Conservation (phyloP, 2,329 filamentous ascomycete species). For the Pseudogymnoascus sp. region DNA sequence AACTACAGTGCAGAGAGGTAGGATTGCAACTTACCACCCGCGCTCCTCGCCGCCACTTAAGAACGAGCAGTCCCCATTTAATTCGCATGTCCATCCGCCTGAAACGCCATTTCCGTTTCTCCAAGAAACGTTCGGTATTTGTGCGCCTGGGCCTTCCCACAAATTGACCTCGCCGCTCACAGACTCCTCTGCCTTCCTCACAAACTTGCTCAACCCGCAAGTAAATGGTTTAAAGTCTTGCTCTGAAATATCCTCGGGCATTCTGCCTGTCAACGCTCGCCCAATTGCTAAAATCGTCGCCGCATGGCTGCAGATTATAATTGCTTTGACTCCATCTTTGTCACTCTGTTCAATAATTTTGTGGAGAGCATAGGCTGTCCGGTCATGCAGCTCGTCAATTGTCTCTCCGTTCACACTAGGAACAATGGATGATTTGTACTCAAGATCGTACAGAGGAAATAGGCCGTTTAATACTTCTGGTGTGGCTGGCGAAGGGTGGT, state of each 20-base stretch:
- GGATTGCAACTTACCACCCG: constrained; percentile 61
- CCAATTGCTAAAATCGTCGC: constrained; percentile 84
- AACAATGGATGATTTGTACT: constrained; percentile 57
- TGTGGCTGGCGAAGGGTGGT: constrained; percentile 72
- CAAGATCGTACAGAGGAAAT: constrained; percentile 53
- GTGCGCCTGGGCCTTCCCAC: constrained; percentile 31
- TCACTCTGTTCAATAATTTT: constrained; percentile 69
- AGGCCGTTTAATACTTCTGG: constrained; percentile 54
- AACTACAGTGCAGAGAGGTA: constrained; percentile 11
- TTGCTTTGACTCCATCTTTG: constrained; percentile 56
- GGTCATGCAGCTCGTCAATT: constrained; percentile 70
- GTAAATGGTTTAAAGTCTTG: constrained; percentile 85
- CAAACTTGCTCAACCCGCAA: constrained; percentile 68
- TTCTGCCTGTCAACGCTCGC: constrained; percentile 67
- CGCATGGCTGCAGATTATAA: constrained; percentile 83
- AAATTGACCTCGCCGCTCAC: constrained; percentile 31
- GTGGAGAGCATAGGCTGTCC: constrained; percentile 63
- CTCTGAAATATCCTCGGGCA: constrained; percentile 62
- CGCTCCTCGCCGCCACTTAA: constrained; percentile 73
- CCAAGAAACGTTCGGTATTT: constrained; percentile 44
- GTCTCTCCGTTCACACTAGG: constrained; percentile 73
- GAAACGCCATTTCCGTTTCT: constrained; percentile 53
- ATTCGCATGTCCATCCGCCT: constrained; percentile 72
- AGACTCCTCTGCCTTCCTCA: constrained; percentile 37
- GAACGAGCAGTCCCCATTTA: constrained; percentile 81